Evolutionary conservation across 2,329 filamentous ascomycete species (phyloP).

Genomic region (Parafenestella ontariensis): DNA sequence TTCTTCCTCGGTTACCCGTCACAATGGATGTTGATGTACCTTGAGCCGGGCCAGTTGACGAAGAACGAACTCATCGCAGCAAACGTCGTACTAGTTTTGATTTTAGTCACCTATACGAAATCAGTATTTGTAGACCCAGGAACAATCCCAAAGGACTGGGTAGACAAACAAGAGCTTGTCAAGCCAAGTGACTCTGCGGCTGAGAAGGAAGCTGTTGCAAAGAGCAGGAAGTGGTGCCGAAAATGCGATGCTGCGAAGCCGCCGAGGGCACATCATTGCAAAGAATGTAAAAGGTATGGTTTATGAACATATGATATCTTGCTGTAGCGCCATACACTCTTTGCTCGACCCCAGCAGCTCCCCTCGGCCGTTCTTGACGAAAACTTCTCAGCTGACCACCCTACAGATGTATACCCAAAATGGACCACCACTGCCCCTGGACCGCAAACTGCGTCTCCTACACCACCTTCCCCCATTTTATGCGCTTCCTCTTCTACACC

Average conservation of each 20-base stretch:
- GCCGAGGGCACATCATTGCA: slow-evolving; percentile 81
- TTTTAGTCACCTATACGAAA: slow-evolving; percentile 74
- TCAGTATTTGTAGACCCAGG: slow-evolving; percentile 68
- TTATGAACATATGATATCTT: background rate
- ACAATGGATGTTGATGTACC: slow-evolving; percentile 70
- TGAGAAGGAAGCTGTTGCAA: slow-evolving; percentile 12
- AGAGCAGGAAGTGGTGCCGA: slow-evolving; percentile 69
- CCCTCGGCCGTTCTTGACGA: background rate
- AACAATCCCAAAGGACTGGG: slow-evolving; percentile 52
- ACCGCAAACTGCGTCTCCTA: slow-evolving; percentile 83
- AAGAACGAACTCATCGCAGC: slow-evolving; percentile 66
- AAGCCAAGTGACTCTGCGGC: background rate
- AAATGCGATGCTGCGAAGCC: slow-evolving; percentile 79
- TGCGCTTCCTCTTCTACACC: slow-evolving; percentile 77
- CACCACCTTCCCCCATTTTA: slow-evolving; percentile 81
- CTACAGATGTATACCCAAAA: slow-evolving; percentile 73
- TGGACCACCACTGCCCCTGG: slow-evolving; percentile 91
- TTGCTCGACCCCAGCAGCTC: no score
- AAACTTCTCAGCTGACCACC: background rate
- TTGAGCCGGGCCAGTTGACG: slow-evolving; percentile 66
- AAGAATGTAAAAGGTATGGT: slow-evolving; percentile 67
- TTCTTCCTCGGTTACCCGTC: slow-evolving; percentile 74
- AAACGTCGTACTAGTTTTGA: slow-evolving; percentile 68
- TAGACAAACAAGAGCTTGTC: slow-evolving; percentile 11
- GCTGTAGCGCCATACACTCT: background rate